A percentile compares a stretch with the other conserved stretches of the same genome.
These are phyloP conservation scores for Blumeriella jaapii DNA, from an alignment of 2,329 filamentous ascomycete species.

Conservation along the genomic window DNA sequence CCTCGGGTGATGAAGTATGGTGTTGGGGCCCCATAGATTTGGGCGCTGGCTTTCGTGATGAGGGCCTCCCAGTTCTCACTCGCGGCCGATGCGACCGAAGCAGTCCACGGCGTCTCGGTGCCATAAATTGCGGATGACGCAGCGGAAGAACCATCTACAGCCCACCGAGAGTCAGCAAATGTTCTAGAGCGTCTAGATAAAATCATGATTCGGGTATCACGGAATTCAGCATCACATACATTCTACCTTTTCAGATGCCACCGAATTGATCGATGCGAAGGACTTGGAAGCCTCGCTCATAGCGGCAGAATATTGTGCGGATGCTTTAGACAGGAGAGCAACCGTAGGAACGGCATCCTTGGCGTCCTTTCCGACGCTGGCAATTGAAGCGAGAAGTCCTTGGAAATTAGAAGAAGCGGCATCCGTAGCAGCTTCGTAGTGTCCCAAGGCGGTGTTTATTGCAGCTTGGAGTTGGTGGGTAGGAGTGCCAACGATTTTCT, in stretches of 20 bases:
- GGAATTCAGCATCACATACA: no score
- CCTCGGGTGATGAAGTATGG: slow-evolving; percentile 30
- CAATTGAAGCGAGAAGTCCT: slow-evolving; percentile 30
- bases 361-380: slow-evolving; percentile 26
- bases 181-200: no score
- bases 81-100: slow-evolving; percentile 38
- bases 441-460: slow-evolving; percentile 14
- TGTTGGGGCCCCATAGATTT: slow-evolving; percentile 25
- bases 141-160: slow-evolving; percentile 26
- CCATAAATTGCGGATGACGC: slow-evolving; percentile 22
- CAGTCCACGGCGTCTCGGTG: slow-evolving; percentile 38
- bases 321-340: slow-evolving; percentile 32
- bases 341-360: slow-evolving; percentile 28
- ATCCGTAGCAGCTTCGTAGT: slow-evolving; percentile 25
- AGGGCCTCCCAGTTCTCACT: slow-evolving; percentile 30
- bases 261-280: neutral
- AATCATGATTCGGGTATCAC: no score
- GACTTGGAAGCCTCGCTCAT: slow-evolving; percentile 34
- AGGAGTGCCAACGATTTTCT: slow-evolving; percentile 19
- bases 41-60: slow-evolving; percentile 24
- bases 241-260: neutral
- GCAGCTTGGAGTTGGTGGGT: slow-evolving; percentile 16
- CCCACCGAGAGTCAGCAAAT: slow-evolving; percentile 44
- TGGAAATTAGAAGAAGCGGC: slow-evolving; percentile 32
- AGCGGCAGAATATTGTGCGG: slow-evolving; percentile 33